phyloP scores from a whole-genome alignment of 2,329 filamentous ascomycete genomes.

The Fusarium cicatricum region DNA sequence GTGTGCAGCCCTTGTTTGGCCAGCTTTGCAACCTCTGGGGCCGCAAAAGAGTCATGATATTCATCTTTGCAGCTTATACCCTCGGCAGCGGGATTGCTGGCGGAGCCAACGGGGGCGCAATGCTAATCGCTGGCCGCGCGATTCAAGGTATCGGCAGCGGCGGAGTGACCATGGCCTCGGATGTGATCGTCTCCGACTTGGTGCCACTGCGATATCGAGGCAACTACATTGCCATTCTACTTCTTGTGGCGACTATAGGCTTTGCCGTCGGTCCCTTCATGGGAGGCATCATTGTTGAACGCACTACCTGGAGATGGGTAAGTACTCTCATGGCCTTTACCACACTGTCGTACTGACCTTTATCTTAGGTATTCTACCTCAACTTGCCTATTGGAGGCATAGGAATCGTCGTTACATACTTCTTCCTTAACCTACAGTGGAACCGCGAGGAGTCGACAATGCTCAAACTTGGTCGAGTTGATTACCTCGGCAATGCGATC shows the following conservation, averaged over 20 bases:
- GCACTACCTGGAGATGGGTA: conserved; percentile 52
- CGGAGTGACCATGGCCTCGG: conserved; percentile 45
- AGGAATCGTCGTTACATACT: conserved; percentile 42
- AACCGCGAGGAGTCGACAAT: conserved; percentile 31
- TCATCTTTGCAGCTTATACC: conserved; percentile 55
- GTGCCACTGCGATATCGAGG: conserved; percentile 58
- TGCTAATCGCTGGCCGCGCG: conserved; percentile 53
- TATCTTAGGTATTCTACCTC: conserved; percentile 52
- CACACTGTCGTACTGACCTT: neutral
- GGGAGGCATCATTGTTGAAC: conserved; percentile 41
- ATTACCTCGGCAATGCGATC: conserved; percentile 55
- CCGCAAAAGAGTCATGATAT: conserved; percentile 52
- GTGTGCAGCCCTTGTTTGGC: conserved; percentile 58
- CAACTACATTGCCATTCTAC: conserved; percentile 50
- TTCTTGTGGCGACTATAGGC: conserved; percentile 47
- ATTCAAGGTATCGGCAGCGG: conserved; percentile 54
- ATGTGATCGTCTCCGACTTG: conserved; percentile 53
- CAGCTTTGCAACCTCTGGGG: conserved; percentile 63
- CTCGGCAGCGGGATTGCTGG: conserved; percentile 60
- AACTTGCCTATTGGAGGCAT: conserved; percentile 52
- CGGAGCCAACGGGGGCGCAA: conserved; percentile 48
- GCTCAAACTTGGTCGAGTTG: conserved; percentile 49
- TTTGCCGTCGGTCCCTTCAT: conserved; percentile 47
- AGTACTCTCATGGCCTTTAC: neutral
- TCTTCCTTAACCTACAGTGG: conserved; percentile 51